phyloP scores from a whole-genome alignment of 2,329 filamentous ascomycete species.

The Hypoxylon rubiginosum region DNA sequence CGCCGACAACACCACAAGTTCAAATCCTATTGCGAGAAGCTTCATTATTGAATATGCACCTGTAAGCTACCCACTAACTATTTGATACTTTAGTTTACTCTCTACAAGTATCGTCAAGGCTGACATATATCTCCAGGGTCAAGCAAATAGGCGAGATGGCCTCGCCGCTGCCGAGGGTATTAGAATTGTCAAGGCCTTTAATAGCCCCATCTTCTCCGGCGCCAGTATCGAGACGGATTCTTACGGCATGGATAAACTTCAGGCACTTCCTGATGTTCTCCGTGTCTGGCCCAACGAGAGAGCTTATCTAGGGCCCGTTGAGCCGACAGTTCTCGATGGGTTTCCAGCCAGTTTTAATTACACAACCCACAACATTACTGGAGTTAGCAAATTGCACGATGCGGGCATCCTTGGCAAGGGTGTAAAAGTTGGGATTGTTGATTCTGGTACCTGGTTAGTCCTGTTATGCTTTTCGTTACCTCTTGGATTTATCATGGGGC shows the following conservation, averaged over 20 bases:
- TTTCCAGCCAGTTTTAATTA: constrained; percentile 32
- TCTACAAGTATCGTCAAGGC: neutral
- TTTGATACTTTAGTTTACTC: neutral
- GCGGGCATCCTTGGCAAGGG: constrained; percentile 39
- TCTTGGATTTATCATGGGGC: too few species aligned
- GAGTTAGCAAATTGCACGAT: constrained; percentile 39
- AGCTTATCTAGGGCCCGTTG: constrained; percentile 36
- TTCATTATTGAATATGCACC: constrained; percentile 45
- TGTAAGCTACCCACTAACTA: constrained; percentile 29
- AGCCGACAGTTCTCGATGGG: constrained; percentile 19
- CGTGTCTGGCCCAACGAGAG: constrained; percentile 44
- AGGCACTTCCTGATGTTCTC: constrained; percentile 47
- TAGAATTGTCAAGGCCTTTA: constrained; percentile 46
- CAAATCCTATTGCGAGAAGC: constrained; percentile 35
- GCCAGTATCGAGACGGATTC: constrained; percentile 50
- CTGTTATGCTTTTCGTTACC: neutral
- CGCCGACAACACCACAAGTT: constrained; percentile 18
- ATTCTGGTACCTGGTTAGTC: constrained; percentile 35
- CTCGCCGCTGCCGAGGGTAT: constrained; percentile 36
- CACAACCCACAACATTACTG: constrained; percentile 37
- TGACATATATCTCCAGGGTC: constrained; percentile 26
- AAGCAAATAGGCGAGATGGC: constrained; percentile 37
- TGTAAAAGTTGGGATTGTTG: constrained; percentile 37
- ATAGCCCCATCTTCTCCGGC: constrained; percentile 49
- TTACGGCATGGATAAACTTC: constrained; percentile 53